A percentile compares a stretch with the other conserved stretches of the same genome.
These are phyloP conservation scores for Xylariaceae sp. DNA, from an alignment of 2,329 filamentous ascomycete species.

Conservation along the genomic window DNA sequence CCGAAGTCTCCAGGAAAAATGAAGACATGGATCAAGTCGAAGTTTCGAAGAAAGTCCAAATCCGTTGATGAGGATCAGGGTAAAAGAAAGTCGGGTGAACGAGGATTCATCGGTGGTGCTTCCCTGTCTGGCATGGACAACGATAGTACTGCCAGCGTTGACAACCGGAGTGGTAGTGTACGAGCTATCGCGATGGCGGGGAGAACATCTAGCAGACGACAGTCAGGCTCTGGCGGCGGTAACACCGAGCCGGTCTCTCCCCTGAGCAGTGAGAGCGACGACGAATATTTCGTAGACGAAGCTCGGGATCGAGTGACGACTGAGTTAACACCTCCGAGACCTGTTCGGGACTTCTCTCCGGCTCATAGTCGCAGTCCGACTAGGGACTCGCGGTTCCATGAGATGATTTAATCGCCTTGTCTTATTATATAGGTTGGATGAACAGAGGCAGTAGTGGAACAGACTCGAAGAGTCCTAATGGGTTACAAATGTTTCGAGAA, in stretches of 20 bases:
- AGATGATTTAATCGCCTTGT: conserved; percentile 42
- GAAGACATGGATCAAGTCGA: conserved; percentile 54
- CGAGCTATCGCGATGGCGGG: conserved; percentile 46
- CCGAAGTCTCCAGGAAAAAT: conserved; percentile 35
- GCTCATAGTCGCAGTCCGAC: conserved; percentile 49
- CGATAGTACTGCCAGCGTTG: conserved; percentile 42
- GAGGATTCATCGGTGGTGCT: conserved; percentile 49
- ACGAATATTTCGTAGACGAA: conserved; percentile 35
- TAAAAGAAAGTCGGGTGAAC: conserved; percentile 29
- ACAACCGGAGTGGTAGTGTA: conserved; percentile 40
- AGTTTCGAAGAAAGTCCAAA: conserved; percentile 44
- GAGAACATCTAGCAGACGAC: conserved; percentile 23
- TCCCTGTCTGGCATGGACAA: conserved; percentile 40
- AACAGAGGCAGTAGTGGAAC: too few relatives aligned
- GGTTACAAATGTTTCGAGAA: too few relatives aligned
- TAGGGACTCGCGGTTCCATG: conserved; percentile 56
- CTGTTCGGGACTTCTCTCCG: conserved; percentile 31
- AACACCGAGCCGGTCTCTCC: conserved; percentile 22
- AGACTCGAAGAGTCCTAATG: too few relatives aligned
- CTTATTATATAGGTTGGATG: not conserved
- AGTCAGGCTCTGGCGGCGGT: conserved; percentile 16
- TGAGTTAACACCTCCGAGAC: conserved; percentile 36
- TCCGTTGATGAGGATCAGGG: conserved; percentile 34
- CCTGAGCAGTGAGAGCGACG: conserved; percentile 31
- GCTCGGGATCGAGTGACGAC: conserved; percentile 43